Conservation (phyloP, 345 rosid species). For the Hibiscus trionum region DNA sequence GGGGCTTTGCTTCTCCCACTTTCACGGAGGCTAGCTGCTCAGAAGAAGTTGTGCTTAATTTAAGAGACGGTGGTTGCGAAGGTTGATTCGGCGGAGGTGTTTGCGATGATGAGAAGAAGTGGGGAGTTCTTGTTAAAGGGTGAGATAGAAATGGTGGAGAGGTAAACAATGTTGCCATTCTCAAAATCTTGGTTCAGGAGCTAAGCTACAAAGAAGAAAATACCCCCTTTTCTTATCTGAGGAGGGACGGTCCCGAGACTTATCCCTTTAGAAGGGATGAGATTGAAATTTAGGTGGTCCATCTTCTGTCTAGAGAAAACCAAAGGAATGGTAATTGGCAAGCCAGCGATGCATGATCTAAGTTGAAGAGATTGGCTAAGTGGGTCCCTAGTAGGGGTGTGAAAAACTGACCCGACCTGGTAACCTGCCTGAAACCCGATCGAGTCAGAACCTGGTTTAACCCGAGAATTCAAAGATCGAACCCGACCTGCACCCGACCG, state of each 20-base stretch:
- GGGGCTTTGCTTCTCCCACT: conserved; percentile 28
- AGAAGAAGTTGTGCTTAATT: neutral
- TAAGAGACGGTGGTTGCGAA: neutral
- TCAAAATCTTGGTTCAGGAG: neutral
- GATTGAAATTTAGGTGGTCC: neutral
- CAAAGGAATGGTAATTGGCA: too few species aligned
- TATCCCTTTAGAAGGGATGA: neutral
- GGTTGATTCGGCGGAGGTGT: conserved; percentile 30
- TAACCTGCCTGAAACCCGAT: too few species aligned
- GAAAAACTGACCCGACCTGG: too few species aligned
- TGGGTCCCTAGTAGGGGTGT: too few species aligned
- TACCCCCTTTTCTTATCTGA: neutral
- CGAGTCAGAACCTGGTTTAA: too few species aligned
- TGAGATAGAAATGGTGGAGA: conserved; percentile 10
- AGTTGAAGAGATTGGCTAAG: too few species aligned
- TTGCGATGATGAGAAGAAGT: conserved; percentile 16
- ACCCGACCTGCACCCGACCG: too few species aligned
- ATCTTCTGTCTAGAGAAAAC: too few species aligned
- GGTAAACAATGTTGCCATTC: conserved; percentile 8
- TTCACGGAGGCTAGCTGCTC: conserved; percentile 26
- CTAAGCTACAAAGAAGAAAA: neutral
- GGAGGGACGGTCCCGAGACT: neutral
- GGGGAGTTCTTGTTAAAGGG: conserved; percentile 4
- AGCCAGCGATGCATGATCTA: too few species aligned
- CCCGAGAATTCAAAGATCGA: too few species aligned